Evolutionary conservation across 306 rosid genomes (phyloP), one percentile per base, ranked within the genome.

Genomic region (Citrullus amarus): DNA sequence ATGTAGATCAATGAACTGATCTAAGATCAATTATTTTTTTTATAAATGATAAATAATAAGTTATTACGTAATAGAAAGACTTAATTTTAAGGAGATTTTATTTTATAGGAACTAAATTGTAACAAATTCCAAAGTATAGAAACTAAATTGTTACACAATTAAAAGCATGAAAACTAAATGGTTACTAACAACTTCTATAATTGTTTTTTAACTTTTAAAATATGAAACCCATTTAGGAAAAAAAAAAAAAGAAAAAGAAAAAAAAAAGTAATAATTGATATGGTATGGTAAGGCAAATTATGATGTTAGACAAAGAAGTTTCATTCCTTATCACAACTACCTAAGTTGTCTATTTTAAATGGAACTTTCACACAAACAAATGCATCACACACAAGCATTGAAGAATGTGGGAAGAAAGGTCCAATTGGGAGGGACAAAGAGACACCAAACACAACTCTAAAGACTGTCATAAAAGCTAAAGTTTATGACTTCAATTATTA

Each of bases 281-380:
- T 58, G 68, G 43, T 30, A 30, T 30, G 68, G 68, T 61, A 30
- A 61, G 30, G 41, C 10, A 30, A 63, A 63, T 6, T 6, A 15
- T 63, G 44, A 15, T 63, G 20, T 41, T 39, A 39, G 14, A 17
- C 8, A 69, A 69, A 69, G 34, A 69, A 66, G 54, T 48, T 8
- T 66, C 28, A 66, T 66, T 38, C 3, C 8, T 18, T 18, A 38
- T 66, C 73, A 38, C 73, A 5, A 66, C 50, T 66, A 22, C 73
- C 73, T 44, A 55, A 55, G 60, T 43, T 43, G 18, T 69, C 55
- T 69, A 10, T 69, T n/a, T 43, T 20, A 69, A 69, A 69, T 43
- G 75, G 16, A n/a, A 69, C 56, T 69, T 69, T 69, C 56, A 69
- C 75, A 69, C 75, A 43, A 43, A 69, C 54, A 69, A 38, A 69